phyloP scores from a whole-genome alignment of 2,329 filamentous ascomycete genomes.

The Alternaria dauci region DNA sequence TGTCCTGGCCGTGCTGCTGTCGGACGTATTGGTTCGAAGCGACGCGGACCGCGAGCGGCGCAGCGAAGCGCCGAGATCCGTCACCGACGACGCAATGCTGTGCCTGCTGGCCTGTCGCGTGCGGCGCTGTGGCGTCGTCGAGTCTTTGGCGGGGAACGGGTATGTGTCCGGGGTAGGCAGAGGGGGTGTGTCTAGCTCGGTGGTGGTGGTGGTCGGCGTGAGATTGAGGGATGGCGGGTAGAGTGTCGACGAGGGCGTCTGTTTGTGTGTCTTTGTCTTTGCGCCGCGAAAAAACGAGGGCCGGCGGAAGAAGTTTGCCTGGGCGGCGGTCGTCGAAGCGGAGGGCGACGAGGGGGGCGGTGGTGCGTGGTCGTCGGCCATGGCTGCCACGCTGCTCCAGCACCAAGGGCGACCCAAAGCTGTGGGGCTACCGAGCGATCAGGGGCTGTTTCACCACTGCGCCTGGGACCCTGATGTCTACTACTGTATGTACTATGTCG shows the following conservation, averaged over 20 bases:
- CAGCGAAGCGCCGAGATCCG: constrained; percentile 51
- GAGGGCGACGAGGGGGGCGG: constrained; percentile 12
- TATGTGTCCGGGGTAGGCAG: constrained; percentile 28
- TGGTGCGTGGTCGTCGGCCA: constrained; percentile 16
- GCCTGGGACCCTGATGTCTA: constrained; percentile 1
- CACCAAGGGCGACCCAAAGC: background rate
- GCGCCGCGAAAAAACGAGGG: constrained; percentile 43
- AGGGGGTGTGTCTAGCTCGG: constrained; percentile 18
- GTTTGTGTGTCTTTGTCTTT: constrained; percentile 22
- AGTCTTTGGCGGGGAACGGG: constrained; percentile 27
- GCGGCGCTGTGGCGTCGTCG: constrained; percentile 39
- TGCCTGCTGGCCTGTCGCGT: constrained; percentile 38
- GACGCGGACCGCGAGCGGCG: constrained; percentile 52
- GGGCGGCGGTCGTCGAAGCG: too few species aligned
- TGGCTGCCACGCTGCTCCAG: constrained; percentile 29
- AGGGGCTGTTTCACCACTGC: constrained; percentile 21
- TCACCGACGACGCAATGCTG: constrained; percentile 47
- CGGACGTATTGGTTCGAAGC: constrained; percentile 51
- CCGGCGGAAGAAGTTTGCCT: constrained; percentile 42
- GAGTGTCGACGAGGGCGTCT: constrained; percentile 6
- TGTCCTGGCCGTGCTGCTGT: constrained; percentile 33
- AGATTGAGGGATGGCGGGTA: constrained; percentile 18
- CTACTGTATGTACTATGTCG: background rate
- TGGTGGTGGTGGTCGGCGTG: constrained; percentile 5
- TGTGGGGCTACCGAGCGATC: constrained; percentile 23